A percentile compares a stretch with the other conserved stretches of the same genome.
phyloP scores from a whole-genome alignment of 805 yeast genomes.

The Pichia paraexigua region DNA sequence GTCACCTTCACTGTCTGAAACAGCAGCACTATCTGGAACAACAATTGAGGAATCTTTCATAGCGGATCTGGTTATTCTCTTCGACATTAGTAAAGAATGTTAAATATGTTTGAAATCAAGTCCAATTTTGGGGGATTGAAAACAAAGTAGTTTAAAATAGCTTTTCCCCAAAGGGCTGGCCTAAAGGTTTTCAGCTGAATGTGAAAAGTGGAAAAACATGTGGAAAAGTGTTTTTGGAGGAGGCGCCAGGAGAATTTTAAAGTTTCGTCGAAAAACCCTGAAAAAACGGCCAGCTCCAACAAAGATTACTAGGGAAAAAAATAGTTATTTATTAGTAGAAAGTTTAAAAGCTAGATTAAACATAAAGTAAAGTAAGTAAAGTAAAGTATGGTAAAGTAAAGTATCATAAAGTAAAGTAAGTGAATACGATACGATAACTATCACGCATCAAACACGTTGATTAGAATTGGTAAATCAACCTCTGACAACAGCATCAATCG shows the following conservation, averaged over 20 bases:
- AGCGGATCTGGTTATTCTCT: not conserved
- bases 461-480: not conserved
- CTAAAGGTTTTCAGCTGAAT: not conserved
- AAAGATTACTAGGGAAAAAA: not conserved
- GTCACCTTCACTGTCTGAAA: slow-evolving; percentile 23
- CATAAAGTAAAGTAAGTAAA: not conserved
- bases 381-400: not conserved
- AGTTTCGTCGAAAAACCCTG: not conserved
- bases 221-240: not conserved
- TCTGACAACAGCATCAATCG: slow-evolving; percentile 71
- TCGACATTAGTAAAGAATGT: not conserved
- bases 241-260: not conserved
- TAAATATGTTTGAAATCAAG: no score
- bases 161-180: no score
- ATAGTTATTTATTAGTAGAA: no score
- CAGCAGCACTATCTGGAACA: slow-evolving; percentile 10
- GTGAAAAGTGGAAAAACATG: not conserved
- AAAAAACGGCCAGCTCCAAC: no score
- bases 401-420: no score
- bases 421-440: no score
- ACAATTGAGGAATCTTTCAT: not conserved
- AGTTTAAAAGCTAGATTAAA: not conserved
- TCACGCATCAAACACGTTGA: no score
- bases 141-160: no score
- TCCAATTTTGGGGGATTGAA: no score